A percentile compares a stretch with the other conserved stretches of the same genome.
Conservation (phyloP, 257 asterid species). For the Solanum virginianum region DNA sequence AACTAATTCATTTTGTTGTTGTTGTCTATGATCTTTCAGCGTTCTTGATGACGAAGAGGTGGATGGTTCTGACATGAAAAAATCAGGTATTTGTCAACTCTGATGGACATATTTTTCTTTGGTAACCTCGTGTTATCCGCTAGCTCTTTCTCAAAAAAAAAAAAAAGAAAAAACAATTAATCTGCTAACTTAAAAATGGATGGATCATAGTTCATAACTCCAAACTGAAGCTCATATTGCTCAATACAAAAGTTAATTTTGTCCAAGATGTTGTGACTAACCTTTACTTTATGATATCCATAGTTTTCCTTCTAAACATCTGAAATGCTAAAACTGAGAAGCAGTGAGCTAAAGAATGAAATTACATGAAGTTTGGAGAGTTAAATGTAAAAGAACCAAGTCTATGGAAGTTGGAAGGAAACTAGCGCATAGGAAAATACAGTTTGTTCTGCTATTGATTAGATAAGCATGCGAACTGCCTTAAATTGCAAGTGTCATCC, state of each 20-base stretch:
- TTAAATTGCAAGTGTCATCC: not conserved
- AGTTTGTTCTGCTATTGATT: not conserved
- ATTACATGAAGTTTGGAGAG: not conserved
- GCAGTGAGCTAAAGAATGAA: not conserved
- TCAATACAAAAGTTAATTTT: not conserved
- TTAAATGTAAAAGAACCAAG: not conserved
- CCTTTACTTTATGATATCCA: not conserved
- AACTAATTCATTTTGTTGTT: not conserved
- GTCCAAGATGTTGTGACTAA: not conserved
- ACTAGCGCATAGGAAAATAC: not conserved
- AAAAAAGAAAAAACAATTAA: not conserved
- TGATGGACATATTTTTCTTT: not conserved
- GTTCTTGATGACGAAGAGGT: slow-evolving; percentile 59
- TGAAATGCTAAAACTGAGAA: not conserved
- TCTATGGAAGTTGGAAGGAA: not conserved
- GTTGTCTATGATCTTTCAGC: slow-evolving; percentile 39
- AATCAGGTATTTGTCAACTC: slow-evolving; percentile 38
- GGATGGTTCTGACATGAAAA: slow-evolving; percentile 17
- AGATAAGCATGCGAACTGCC: not conserved
- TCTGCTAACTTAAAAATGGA: not conserved
- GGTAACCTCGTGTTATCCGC: not conserved
- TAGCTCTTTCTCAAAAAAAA: not conserved
- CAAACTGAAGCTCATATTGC: not conserved
- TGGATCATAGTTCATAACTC: not conserved
- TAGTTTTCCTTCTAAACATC: not conserved